These are phyloP conservation scores for Saccharomycopsis lassenensis DNA, from an alignment of 805 yeast species.

Conservation along the genomic window DNA sequence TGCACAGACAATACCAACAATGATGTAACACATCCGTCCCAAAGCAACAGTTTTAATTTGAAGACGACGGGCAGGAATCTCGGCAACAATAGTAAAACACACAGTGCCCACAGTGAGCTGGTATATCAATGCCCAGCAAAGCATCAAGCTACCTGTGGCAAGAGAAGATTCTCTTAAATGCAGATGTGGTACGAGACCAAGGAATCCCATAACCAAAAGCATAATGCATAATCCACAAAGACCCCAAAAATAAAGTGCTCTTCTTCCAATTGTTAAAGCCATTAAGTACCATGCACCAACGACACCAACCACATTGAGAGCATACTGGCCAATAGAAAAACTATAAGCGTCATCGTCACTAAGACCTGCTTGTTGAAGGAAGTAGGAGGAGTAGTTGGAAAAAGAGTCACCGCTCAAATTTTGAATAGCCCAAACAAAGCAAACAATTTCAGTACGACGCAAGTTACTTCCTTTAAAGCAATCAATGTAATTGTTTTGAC, in stretches of 20 bases:
- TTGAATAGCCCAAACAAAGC: slow-evolving; percentile 34
- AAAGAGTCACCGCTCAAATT: slow-evolving; percentile 31
- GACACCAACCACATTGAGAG: slow-evolving; percentile 35
- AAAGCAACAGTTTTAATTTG: slow-evolving; percentile 32
- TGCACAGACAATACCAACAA: slow-evolving; percentile 26
- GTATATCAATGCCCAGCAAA: slow-evolving; percentile 26
- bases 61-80: slow-evolving; percentile 29
- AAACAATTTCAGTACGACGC: slow-evolving; percentile 41
- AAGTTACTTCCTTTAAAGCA: slow-evolving; percentile 37
- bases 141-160: slow-evolving; percentile 23
- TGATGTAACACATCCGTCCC: slow-evolving; percentile 23
- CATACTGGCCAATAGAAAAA: slow-evolving; percentile 34
- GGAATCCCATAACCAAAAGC: slow-evolving; percentile 34
- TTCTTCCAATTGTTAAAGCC: slow-evolving; percentile 30
- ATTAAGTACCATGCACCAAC: slow-evolving; percentile 33
- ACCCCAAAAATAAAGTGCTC: slow-evolving; percentile 29
- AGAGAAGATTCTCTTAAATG: slow-evolving; percentile 3
- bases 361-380: slow-evolving; percentile 38
- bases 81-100: slow-evolving; percentile 30
- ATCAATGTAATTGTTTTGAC: slow-evolving; percentile 30
- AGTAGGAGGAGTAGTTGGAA: slow-evolving; percentile 42
- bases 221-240: slow-evolving; percentile 25
- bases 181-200: slow-evolving; percentile 26
- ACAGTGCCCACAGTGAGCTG: slow-evolving; percentile 32
- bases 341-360: slow-evolving; percentile 32